phyloP scores from a whole-genome alignment of 73 alveolate genomes.

The Uronychia setigera region DNA sequence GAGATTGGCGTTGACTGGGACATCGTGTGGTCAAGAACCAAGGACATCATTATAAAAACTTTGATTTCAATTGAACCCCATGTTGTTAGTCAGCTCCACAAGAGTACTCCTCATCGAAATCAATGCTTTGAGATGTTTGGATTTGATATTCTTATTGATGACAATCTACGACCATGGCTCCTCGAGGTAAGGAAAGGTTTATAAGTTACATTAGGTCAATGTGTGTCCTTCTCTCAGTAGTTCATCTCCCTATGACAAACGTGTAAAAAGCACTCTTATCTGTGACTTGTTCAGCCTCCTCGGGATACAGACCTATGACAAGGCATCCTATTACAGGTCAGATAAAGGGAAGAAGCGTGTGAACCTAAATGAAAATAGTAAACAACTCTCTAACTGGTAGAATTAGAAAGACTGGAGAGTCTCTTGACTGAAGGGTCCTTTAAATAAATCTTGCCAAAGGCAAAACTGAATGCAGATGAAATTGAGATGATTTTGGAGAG shows the following conservation, averaged over 20 bases:
- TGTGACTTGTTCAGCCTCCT: conserved; percentile 72
- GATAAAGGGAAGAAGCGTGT: conserved; percentile 9
- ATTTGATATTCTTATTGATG: conserved; percentile 33
- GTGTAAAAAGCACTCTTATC: conserved; percentile 50
- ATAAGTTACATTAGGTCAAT: conserved; percentile 35
- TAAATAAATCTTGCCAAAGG: background rate
- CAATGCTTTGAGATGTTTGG: conserved; percentile 73
- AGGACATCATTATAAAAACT: conserved; percentile 70
- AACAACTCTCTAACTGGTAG: background rate
- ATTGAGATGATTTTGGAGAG: conserved; percentile 42
- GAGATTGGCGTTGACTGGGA: conserved; percentile 8
- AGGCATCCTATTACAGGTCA: conserved; percentile 36
- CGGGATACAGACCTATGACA: conserved; percentile 87
- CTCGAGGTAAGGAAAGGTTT: conserved; percentile 46
- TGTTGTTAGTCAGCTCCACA: conserved; percentile 43
- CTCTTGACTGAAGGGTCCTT: background rate
- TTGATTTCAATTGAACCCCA: conserved; percentile 57
- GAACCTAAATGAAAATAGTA: background rate
- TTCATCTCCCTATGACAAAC: conserved; percentile 41
- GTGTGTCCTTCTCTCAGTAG: conserved; percentile 62
- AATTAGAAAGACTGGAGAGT: background rate
- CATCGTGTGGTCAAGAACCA: conserved; percentile 52
- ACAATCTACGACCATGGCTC: conserved; percentile 46
- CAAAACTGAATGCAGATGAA: conserved; percentile 25
- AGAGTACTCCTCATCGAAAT: background rate